A percentile compares a stretch with the other conserved stretches of the same genome.
Conservation (phyloP, 1,139 yeast genomes). For the Yamadazyma pseudoaaseri region DNA sequence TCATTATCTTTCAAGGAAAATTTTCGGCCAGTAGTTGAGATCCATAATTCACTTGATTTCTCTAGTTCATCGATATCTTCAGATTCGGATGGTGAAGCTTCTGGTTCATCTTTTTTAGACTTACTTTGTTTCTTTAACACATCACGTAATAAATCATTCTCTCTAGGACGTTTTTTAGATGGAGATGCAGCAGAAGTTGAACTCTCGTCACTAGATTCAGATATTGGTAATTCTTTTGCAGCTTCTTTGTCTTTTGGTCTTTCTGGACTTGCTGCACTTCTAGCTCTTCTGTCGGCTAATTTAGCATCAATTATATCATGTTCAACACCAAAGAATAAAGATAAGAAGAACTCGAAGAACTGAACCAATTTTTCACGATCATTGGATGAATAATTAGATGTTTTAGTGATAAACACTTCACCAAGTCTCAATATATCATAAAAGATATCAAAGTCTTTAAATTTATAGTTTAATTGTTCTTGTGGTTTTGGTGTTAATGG, state of each 20-base stretch:
- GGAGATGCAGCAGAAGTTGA: conserved; percentile 10
- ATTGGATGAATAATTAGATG: conserved; percentile 71
- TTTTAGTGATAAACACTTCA: conserved; percentile 65
- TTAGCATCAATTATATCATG: conserved; percentile 29
- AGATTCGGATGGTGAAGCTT: conserved; percentile 36
- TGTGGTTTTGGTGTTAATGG: conserved; percentile 86
- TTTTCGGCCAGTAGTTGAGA: conserved; percentile 43
- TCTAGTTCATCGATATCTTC: conserved; percentile 47
- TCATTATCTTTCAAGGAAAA: conserved; percentile 26
- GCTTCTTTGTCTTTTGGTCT: conserved; percentile 11
- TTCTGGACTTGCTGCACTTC: conserved; percentile 4
- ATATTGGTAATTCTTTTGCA: neutral
- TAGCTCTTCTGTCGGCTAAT: conserved; percentile 22
- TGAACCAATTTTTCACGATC: conserved; percentile 79
- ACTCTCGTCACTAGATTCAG: conserved; percentile 5
- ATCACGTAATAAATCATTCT: conserved; percentile 67
- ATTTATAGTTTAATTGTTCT: conserved; percentile 70
- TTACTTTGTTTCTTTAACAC: conserved; percentile 70
- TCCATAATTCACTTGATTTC: conserved; percentile 68
- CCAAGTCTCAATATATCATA: conserved; percentile 72
- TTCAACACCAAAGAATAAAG: conserved; percentile 63
- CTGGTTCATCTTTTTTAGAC: conserved; percentile 38
- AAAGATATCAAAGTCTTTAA: conserved; percentile 66
- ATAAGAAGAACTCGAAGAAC: conserved; percentile 68
- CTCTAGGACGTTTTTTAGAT: conserved; percentile 54